Evolutionary conservation across 495 filamentous ascomycete genomes (phyloP), one percentile per base, ranked within the genome.

Genomic region (Rostrohypoxylon terebratum): DNA sequence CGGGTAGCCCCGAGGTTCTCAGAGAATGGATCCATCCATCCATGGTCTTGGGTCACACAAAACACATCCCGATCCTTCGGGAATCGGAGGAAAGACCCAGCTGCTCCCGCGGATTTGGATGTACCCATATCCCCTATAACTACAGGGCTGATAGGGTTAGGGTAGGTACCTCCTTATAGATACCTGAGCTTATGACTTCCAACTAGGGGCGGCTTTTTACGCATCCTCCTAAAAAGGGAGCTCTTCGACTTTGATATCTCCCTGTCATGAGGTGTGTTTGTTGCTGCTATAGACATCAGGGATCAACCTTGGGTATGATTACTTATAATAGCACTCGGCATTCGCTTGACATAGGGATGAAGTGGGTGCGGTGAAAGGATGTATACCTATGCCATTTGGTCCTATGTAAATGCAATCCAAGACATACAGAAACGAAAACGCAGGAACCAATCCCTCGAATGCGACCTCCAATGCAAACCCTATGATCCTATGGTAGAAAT

Each of bases 201-300:
- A 42, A 53, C 45, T 23, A 48, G 34, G 14, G 4, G n/a, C 9
- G 23, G 44, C 44, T 50, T 62, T 50, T 62, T 62, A 62, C 59
- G 23, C 21, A 50, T 51, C 42, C 48, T 20, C 20, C 16, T 4
- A 18, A n/a, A n/a, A 13, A 7, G 45, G 45, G 48, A 5, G 14
- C 13, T 31, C 23, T 25, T 14, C 48, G 13, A 53, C 10, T 10
- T 53, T 0, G n/a, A 53, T 11, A 28, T 53, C 48, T 28, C 16
- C 21, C 23, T 28, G 11, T n/a, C 23, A 31, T 53, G 6, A 31
- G 20, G 38, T 4, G 4, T 8, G 34, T 38, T 38, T 38, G 34
- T 38, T 9, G 11, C 28, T 28, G 7, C 34, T 38, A 13, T 10
- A 38, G 0, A 9, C 11, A 5, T 38, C 34, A 38, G 11, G 34